A percentile compares a stretch with the other conserved stretches of the same genome.
Conservation (phyloP, 2,329 filamentous ascomycete species). For the Pseudophaeomoniella oleicola region DNA sequence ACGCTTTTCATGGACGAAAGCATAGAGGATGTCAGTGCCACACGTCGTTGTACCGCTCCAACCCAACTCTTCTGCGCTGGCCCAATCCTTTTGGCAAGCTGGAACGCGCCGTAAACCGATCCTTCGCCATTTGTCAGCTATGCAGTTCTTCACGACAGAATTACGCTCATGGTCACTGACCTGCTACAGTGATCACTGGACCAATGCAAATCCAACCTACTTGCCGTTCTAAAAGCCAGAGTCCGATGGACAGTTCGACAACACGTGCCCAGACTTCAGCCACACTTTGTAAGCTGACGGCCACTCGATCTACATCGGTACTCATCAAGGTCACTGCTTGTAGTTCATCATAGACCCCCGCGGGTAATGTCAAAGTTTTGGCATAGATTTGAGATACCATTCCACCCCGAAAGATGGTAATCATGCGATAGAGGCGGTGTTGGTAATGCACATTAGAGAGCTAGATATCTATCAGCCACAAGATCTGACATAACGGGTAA, state of each 20-base stretch:
- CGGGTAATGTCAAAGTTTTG: conserved; percentile 24
- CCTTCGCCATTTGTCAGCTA: too few species aligned
- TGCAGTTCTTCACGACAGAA: too few species aligned
- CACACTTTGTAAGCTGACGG: conserved; percentile 23
- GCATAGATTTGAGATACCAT: conserved; percentile 36
- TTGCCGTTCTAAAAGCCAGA: conserved; percentile 26
- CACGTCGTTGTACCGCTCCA: conserved; percentile 29
- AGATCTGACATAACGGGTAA: not conserved
- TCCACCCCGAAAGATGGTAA: conserved; percentile 27
- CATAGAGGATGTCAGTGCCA: conserved; percentile 33
- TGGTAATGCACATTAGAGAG: not conserved
- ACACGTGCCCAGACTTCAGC: conserved; percentile 31
- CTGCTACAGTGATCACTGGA: conserved; percentile 2
- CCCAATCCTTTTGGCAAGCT: conserved; percentile 1
- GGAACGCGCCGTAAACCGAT: not conserved
- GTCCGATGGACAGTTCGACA: conserved; percentile 29
- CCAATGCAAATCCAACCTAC: conserved; percentile 16
- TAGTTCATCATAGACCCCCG: conserved; percentile 18
- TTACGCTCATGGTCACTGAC: too few species aligned
- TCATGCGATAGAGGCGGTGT: conserved; percentile 5
- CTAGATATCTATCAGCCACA: not conserved
- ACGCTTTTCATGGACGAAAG: conserved; percentile 36
- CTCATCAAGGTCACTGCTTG: conserved; percentile 32
- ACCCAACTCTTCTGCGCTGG: conserved; percentile 21
- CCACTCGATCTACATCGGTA: conserved; percentile 28